Base-by-base conservation (phyloP, 306 rosid species). In the Psophocarpus tetragonolobus region DNA sequence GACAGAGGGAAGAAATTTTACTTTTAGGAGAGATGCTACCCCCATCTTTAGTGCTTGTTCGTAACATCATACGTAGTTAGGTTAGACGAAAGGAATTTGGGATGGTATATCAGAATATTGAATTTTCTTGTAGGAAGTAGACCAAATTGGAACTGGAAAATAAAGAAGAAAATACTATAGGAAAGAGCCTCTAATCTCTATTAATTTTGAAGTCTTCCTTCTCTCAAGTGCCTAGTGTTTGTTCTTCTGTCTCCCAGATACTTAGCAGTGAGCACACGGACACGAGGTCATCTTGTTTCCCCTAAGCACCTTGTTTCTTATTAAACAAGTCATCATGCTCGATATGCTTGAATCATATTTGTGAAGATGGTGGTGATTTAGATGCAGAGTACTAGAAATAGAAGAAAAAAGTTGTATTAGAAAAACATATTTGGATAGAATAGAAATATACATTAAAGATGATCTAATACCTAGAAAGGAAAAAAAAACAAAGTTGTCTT, bases 151-250 rank as follows among this genome's bases (percentile, higher is more conserved):
- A 24, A 32, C 48, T 8, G 14, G 21, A 68, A 75, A 75, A 81
- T 68, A 65, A 54, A 57, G 14, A 58, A 77, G 68, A 71, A 26
- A 69, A 69, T 62, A 27, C 26, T 17, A 26, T 29, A 68, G 32
- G 70, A 30, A 38, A 71, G 79, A 32, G n/a, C 64, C 75, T 63
- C 30, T 3, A 51, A 24, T 20, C 75, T 63, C 30, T 3, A 51
- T 24, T 20, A 39, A 45, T 57, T 35, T 56, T 15, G 51, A 70
- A 79, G 32, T 24, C 50, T 8, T 39, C 32, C 50, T 65, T 53
- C 58, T 32, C 58, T 68, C 53, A 29, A 68, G 32, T 53, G 27
- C 24, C 21, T 74, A 27, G 36, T 60, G 13, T 60, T 30, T 60
- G n/a, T 61, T 7, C 29, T 32, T 13, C 64, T 26, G 38, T 29